Evolutionary conservation across 441 rosid species (phyloP).

Genomic region (Corymbia citriodora): DNA sequence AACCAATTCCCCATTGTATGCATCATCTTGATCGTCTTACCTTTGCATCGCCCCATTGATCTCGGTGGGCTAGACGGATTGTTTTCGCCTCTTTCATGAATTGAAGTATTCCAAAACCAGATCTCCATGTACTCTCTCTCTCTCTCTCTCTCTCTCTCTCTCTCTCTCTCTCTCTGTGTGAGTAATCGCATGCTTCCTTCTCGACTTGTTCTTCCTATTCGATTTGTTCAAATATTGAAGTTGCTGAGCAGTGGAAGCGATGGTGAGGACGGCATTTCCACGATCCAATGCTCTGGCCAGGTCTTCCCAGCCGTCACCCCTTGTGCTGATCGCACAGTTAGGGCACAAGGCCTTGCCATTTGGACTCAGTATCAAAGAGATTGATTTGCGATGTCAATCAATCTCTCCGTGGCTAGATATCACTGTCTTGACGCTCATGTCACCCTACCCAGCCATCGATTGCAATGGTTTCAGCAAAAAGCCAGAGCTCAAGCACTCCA

Average conservation of each 20-base stretch:
- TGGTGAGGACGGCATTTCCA: not conserved
- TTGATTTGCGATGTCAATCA: no score
- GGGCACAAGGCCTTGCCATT: conserved; percentile 2
- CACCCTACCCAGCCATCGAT: not conserved
- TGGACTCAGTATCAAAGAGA: no score
- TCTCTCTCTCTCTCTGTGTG: no score
- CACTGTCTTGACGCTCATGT: not conserved
- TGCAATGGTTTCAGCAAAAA: not conserved
- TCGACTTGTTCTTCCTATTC: no score
- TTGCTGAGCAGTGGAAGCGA: not conserved
- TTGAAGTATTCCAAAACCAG: not conserved
- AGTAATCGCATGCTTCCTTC: no score
- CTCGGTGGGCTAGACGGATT: not conserved
- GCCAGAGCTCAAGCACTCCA: no score
- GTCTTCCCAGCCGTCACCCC: conserved; percentile 20
- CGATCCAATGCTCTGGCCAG: conserved; percentile 39
- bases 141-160: no score
- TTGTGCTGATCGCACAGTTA: conserved; percentile 34
- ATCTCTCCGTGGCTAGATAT: not conserved
- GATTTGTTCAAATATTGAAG: no score
- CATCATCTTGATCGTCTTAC: not conserved
- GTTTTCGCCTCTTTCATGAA: not conserved
- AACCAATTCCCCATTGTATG: not conserved
- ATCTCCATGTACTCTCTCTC: no score
- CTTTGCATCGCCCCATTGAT: not conserved